Base-by-base conservation (phyloP, 192 early-diverging fungal genomes). In the Haplosporangium gracile region DNA sequence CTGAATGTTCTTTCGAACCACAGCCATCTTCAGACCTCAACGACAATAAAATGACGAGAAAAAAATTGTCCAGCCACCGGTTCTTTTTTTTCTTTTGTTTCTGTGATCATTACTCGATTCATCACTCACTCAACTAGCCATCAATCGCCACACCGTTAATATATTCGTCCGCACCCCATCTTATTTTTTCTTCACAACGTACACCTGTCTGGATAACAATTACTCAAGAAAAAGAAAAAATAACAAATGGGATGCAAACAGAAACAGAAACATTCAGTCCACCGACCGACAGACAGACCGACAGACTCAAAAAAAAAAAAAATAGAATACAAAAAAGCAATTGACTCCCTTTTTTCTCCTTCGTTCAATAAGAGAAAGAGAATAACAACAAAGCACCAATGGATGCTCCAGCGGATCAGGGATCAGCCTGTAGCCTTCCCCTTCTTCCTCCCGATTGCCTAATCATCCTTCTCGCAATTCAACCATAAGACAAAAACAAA, bases 261-360 rank as follows among this genome's bases (percentile, higher is more conserved):
- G 60, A 65, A 65, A 65, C 60, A 65, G 60, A 65, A 65, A 65
- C 60, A 65, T 65, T 65, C 29, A 9, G 60, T 34, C 60, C 60
- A 15, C n/a, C 60, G 60, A 32, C 26, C 10, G 29, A 65, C 60
- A 3, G n/a, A n/a, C n/a, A n/a, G 8, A 57, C 20, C 55, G 55
- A 57, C 55, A 20, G 8, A 57, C 24, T 4, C 5, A 63, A n/a
- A 32, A 10, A 65, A 32, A 63, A 11, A 15, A 15, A 32, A 65
- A 65, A 65, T 32, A 32, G 26, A 32, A 65, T 65, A 65, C 26
- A 32, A 32, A 11, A 13, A 4, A 10, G 29, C 26, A 65, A 65
- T 32, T 65, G 26, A 32, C 60, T 63, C 53, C 24, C 24, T 60
- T 60, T 60, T n/a, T 60, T 60, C n/a, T 51, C 49, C 16, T 20